Evolutionary conservation across 2,329 filamentous ascomycete genomes (phyloP), one percentile per base, ranked within the genome.

Genomic region (Fusarium xylarioides): DNA sequence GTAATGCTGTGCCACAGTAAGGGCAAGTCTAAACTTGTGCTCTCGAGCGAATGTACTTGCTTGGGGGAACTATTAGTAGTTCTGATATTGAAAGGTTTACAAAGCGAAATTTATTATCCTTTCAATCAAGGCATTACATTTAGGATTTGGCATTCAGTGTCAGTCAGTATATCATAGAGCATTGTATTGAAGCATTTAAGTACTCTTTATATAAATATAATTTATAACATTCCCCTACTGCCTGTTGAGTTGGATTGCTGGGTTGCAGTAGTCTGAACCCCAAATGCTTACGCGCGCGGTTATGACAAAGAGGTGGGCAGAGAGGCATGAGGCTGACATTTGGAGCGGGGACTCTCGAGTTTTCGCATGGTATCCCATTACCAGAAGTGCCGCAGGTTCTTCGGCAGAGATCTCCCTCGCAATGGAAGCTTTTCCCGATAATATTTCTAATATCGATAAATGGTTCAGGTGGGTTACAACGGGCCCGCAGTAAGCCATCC

Each of bases 1-100:
- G 26, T 47, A 30, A 9, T 8, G 18, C 19, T 47, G 2, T 3
- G 0, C 26, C 2, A 3, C 4, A 15, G 44, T 15, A 7, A 4
- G 12, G 26, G 18, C 0, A 1, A 11, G 26, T 11, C 5, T 23
- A 11, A 5, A 2, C 26, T 26, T 16, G 9, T 5, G 5, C 12
- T 21, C 0, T 15, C 0, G 4, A 28, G 12, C 3, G 3, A 4
- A 28, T 3, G 6, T 10, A 28, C 15, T 21, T 28, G 11, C 8
- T 15, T 7, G 4, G 5, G 8, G 11, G 16, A 19, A 19, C 16
- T 26, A 18, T 18, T 4, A 4, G 7, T 18, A 2, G 6, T 7
- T 23, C 6, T 3, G 11, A 7, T 8, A 21, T 21, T 21, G 11
- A 14, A 38, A 38, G 19, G 37, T 0, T n/a, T n/a, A 0, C 2